phyloP scores from a whole-genome alignment of 805 yeast species.

The Cyberlindnera mrakii region DNA sequence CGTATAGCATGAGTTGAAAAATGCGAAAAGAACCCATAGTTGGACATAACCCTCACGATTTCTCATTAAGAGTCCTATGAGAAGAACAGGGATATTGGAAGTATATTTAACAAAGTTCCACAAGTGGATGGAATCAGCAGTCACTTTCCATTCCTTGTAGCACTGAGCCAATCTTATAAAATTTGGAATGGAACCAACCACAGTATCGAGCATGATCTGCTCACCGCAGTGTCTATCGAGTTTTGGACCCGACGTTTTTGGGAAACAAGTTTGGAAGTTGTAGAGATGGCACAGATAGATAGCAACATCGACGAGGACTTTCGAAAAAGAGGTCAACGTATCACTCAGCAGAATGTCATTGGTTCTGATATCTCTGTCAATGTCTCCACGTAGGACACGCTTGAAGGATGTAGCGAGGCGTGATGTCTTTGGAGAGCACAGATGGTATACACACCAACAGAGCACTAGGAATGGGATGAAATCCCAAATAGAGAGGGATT shows the following conservation, averaged over 20 bases:
- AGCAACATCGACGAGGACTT: slow-evolving; percentile 66
- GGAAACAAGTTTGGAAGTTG: slow-evolving; percentile 31
- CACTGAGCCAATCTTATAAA: slow-evolving; percentile 82
- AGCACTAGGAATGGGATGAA: slow-evolving; percentile 5
- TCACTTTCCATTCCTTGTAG: slow-evolving; percentile 55
- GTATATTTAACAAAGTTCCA: slow-evolving; percentile 72
- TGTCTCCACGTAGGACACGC: slow-evolving; percentile 52
- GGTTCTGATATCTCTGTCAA: slow-evolving; percentile 48
- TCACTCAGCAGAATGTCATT: slow-evolving; percentile 83
- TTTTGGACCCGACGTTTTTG: slow-evolving; percentile 15
- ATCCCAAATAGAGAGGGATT: slow-evolving; percentile 7
- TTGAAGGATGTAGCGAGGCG: slow-evolving; percentile 28
- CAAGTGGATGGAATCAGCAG: slow-evolving; percentile 46
- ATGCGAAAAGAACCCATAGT: slow-evolving; percentile 33
- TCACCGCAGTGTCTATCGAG: slow-evolving; percentile 31
- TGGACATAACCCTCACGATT: slow-evolving; percentile 9
- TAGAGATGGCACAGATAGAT: slow-evolving; percentile 45
- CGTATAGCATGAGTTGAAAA: slow-evolving; percentile 69
- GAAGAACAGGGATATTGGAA: slow-evolving; percentile 51
- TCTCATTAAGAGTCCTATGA: slow-evolving; percentile 26
- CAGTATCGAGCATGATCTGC: slow-evolving; percentile 29
- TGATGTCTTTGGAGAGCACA: slow-evolving; percentile 3
- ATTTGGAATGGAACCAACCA: slow-evolving; percentile 50
- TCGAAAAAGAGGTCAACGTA: slow-evolving; percentile 74
- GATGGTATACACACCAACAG: slow-evolving; percentile 3